phyloP scores from a whole-genome alignment of 2,329 filamentous ascomycete genomes.

The Pseudogymnoascus sp. region DNA sequence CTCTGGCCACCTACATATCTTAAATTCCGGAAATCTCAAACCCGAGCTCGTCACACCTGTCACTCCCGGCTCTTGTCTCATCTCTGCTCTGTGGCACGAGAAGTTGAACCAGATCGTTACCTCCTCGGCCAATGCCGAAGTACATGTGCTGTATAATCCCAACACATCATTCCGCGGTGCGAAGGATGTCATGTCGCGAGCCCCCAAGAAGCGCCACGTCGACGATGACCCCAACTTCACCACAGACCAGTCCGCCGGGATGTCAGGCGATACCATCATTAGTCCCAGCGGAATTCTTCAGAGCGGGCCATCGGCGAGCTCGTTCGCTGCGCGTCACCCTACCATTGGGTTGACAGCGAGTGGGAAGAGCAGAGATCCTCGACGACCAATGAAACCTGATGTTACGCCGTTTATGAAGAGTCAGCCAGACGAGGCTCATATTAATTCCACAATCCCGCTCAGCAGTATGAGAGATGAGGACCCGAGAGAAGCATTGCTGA shows the following conservation, averaged over 20 bases:
- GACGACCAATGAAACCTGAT: constrained; percentile 75
- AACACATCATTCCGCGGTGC: constrained; percentile 74
- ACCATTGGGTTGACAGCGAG: constrained; percentile 70
- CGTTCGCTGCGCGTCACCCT: constrained; percentile 54
- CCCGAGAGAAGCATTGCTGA: constrained; percentile 84
- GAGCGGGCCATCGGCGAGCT: constrained; percentile 34
- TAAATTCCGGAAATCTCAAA: constrained; percentile 85
- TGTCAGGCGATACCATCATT: constrained; percentile 77
- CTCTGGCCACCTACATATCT: constrained; percentile 79
- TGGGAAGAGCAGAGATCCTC: constrained; percentile 69
- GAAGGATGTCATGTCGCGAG: constrained; percentile 82
- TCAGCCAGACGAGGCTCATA: constrained; percentile 82
- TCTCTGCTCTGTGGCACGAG: constrained; percentile 83
- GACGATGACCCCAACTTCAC: constrained; percentile 87
- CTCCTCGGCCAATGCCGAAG: constrained; percentile 84
- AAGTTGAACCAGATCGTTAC: constrained; percentile 96
- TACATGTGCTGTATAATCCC: constrained; percentile 85
- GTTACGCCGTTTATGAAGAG: constrained; percentile 86
- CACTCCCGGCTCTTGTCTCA: constrained; percentile 75
- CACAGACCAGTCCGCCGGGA: constrained; percentile 71
- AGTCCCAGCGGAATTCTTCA: constrained; percentile 58
- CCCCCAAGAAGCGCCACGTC: constrained; percentile 89
- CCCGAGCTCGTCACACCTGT: constrained; percentile 81
- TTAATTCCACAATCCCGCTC: constrained; percentile 80
- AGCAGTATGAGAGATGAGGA: constrained; percentile 95